Base-by-base conservation (phyloP, 2,329 filamentous ascomycete species). In the Fusarium palustre region DNA sequence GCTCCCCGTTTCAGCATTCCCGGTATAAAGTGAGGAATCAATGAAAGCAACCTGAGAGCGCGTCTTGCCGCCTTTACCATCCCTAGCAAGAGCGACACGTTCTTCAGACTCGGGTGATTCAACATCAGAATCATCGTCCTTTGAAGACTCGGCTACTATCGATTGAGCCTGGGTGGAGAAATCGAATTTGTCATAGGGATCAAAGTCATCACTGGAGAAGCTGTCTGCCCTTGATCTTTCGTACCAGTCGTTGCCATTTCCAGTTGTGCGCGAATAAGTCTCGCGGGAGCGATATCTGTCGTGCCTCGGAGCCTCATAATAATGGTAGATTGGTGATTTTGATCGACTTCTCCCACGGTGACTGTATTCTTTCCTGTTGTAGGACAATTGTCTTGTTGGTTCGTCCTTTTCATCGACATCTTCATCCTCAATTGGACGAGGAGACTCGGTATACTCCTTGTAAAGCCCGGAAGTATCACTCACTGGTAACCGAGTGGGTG, bases 11-110 rank as follows among this genome's bases (percentile, higher is more conserved):
- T 80, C 76, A 25, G 76, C 78, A 49, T 79, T 78, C 0, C 81
- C 81, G 1, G 78, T 79, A 42, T 83, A 83, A 9, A 70, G 64
- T 2, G 81, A 81, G 12, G 75, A 69, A 53, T 76, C 77, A 25
- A 82, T 68, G 25, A 68, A 55, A 13, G 72, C 70, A 22, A 73
- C 64, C 34, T 73, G 73, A 41, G 70, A 54, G 18, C 49, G 47
- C 20, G 46, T 59, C 3, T 43, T 49, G 10, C 42, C 52, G 2
- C 41, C 53, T 15, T 47, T 66, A 4, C 68, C 69, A 7, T 71
- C 67, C 31, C 59, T 74, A 5, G 53, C 53, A 11, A 58, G 38
- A 16, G 55, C 36, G 16, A 63, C 31, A 16, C 68, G 73, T 3
- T 69, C 68, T 22, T 79, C 78, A 7, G 66, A 55, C 3, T 75